phyloP scores from a whole-genome alignment of 805 yeast species.

The Aciculoconidium aculeatum region DNA sequence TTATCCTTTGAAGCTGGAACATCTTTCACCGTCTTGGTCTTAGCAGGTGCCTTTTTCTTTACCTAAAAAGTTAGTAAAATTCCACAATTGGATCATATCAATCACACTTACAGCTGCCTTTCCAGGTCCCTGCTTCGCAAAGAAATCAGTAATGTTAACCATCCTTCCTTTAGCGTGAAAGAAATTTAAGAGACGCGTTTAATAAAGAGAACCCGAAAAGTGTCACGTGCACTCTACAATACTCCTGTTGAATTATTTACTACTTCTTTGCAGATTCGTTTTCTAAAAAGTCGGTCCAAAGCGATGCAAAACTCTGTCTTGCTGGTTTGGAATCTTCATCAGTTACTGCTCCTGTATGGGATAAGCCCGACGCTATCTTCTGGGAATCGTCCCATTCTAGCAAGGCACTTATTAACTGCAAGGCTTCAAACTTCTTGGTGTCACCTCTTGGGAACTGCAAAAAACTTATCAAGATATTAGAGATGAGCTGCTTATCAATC shows the following conservation, averaged over 20 bases:
- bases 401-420: constrained; percentile 74
- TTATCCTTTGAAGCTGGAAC: no score
- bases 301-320: constrained; percentile 56
- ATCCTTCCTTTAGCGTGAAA: constrained; percentile 3
- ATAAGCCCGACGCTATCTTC: constrained; percentile 68
- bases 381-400: constrained; percentile 85
- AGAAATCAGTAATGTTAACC: constrained; percentile 9
- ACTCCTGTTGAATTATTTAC: no score
- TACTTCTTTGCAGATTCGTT: constrained; percentile 48
- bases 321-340: constrained; percentile 21
- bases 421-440: constrained; percentile 88
- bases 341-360: constrained; percentile 24
- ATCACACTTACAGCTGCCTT: no score
- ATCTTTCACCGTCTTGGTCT: no score
- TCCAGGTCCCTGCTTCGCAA: no score
- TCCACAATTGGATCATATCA: no score
- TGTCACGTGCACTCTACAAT: background rate
- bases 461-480: constrained; percentile 81
- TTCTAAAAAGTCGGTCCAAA: constrained; percentile 78
- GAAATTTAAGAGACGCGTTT: constrained; percentile 2
- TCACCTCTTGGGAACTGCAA: constrained; percentile 88
- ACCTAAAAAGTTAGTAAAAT: no score
- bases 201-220: no score
- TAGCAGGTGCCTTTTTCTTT: background rate
- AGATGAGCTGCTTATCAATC: constrained; percentile 83